Evolutionary conservation across 805 yeast genomes (phyloP).

Genomic region (Candida qinlingensis): DNA sequence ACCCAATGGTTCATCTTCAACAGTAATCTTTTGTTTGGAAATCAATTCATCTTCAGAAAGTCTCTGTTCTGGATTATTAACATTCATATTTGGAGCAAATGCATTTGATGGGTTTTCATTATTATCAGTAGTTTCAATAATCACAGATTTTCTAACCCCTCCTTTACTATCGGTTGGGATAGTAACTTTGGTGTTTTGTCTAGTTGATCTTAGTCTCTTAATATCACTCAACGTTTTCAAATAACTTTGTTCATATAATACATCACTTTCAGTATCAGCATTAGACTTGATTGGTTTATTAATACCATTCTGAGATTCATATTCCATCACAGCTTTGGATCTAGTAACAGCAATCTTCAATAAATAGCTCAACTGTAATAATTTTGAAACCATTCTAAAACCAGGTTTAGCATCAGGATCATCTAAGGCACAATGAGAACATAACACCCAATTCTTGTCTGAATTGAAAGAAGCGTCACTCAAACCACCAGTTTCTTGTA

Average conservation of each 20-base stretch:
- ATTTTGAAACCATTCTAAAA: conserved; percentile 57
- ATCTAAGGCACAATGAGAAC: conserved; percentile 56
- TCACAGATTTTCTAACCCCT: conserved; percentile 62
- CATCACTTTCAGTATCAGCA: conserved; percentile 11
- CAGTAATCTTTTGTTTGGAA: conserved; percentile 23
- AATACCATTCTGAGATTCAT: conserved; percentile 18
- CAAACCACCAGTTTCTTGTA: conserved; percentile 34
- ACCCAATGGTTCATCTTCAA: conserved; percentile 32
- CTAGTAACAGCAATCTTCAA: conserved; percentile 81
- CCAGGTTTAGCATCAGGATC: conserved; percentile 47
- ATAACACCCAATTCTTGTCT: conserved; percentile 36
- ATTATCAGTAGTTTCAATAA: conserved; percentile 36
- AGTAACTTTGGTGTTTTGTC: conserved; percentile 58
- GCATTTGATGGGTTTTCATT: conserved; percentile 1
- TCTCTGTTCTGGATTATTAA: conserved; percentile 1
- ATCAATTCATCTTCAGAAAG: conserved; percentile 17
- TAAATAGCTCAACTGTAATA: conserved; percentile 69
- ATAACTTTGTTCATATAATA: conserved; percentile 45
- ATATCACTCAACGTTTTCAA: conserved; percentile 70
- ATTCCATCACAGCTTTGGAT: conserved; percentile 55
- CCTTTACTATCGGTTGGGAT: conserved; percentile 43
- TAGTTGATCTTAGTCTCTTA: conserved; percentile 64
- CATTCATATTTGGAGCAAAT: conserved; percentile 1
- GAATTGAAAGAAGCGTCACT: conserved; percentile 40
- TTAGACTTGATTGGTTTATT: conserved; percentile 4